Base-by-base conservation (phyloP, 805 yeast genomes). In the Metschnikowia gelsemii region DNA sequence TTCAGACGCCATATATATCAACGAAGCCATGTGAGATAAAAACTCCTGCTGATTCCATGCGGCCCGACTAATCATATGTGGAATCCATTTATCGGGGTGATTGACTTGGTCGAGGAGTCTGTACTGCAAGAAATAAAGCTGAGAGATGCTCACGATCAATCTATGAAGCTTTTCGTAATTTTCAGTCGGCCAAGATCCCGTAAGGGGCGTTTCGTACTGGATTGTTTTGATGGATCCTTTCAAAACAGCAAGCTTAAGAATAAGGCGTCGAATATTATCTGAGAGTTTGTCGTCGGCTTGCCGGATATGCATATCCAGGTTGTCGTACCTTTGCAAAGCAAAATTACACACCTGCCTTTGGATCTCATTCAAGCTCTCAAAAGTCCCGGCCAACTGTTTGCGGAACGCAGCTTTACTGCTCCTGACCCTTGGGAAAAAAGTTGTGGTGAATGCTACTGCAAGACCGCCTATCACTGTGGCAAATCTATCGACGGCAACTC, bases 161-260 rank as follows among this genome's bases (percentile, higher is more conserved):
- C 37, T 40, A 27, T 55, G 62, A 8, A 65, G 41, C 34, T 46
- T 46, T 12, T 30, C 40, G 32, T 64, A 65, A 29, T 57, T 60
- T 13, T 42, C 43, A 12, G 47, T 49, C 0, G 70, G 69, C 69
- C 69, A 65, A 16, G 46, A 29, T 1, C 70, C 69, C 2, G 59
- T 47, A 5, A 63, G 24, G 0, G 63, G 59, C 5, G 59, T 38
- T 43, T 65, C 69, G 32, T 62, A 61, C 22, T 51, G 45, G 12
- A 63, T 50, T 2, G 67, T 56, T 8, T 46, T 50, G 54, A 61
- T 55, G 16, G 61, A 38, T 9, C 46, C 43, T 3, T 53, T 48
- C n/a, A 56, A 49, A 2, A 48, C 43, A 6, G 62, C 56, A 18
- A 59, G 45, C 13, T 53, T 47, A 21, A 51, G 44, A 21, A 58